Evolutionary conservation across 257 asterid genomes (phyloP).

Genomic region (Marsdenia floribunda): DNA sequence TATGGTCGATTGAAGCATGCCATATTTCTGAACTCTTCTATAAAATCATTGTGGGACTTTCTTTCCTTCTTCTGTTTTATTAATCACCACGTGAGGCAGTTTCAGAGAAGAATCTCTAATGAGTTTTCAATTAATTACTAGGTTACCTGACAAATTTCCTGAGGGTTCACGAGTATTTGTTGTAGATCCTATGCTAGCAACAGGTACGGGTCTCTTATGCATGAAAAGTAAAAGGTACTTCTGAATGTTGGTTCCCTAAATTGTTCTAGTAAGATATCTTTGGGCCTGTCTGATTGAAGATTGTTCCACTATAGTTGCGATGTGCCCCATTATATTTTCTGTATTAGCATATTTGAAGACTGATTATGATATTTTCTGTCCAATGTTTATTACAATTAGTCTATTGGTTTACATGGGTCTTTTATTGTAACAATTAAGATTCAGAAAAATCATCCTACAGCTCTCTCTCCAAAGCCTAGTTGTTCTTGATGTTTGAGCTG

Average conservation of each 20-base stretch:
- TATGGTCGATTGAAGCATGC: neutral
- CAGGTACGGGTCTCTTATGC: constrained; percentile 45
- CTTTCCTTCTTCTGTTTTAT: neutral
- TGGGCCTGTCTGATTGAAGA: neutral
- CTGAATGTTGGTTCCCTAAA: neutral
- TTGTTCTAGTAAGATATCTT: neutral
- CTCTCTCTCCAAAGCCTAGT: neutral
- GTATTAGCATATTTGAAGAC: neutral
- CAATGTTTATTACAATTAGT: neutral
- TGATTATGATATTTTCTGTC: neutral
- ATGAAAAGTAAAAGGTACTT: neutral
- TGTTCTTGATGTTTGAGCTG: neutral
- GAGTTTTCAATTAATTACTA: constrained; percentile 20
- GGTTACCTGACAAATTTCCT: constrained; percentile 87
- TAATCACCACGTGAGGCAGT: neutral
- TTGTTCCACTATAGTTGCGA: neutral
- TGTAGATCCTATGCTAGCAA: constrained; percentile 97
- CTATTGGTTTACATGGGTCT: neutral
- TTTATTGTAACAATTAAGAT: neutral
- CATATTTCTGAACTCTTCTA: neutral
- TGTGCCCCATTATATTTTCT: neutral
- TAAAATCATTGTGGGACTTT: neutral
- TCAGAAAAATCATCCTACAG: neutral
- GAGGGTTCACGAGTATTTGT: constrained; percentile 79
- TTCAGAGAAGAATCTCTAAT: neutral